Evolutionary conservation across 495 filamentous ascomycete species (phyloP), one percentile per base, ranked within the genome.

Genomic region (Penicillium angulare): DNA sequence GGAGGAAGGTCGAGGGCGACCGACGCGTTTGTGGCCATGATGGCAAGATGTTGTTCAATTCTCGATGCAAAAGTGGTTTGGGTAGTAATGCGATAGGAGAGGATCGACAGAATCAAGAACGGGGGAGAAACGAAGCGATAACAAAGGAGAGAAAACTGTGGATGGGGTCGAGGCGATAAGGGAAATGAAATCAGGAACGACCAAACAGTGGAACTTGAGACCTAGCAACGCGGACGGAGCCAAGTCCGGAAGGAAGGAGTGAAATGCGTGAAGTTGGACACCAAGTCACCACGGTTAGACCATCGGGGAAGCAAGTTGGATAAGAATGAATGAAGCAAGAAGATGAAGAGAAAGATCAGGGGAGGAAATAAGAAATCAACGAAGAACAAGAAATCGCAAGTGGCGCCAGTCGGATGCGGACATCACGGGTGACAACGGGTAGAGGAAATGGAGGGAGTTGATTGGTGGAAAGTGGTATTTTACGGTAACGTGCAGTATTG

Each of bases 1-100:
- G 89, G 89, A 49, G 91, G 91, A 32, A 96, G 79, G 51, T 76
- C 71, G 52, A 60, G 68, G 50, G 65, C 58, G 58, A 67, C 52
- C 18, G 75, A 71, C 21, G 69, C 52, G 55, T 78, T 78, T 40
- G 58, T 54, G 22, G 69, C 66, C 72, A 75, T 75, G 50, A 24
- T 59, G 56, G 36, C 42, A 7, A 43, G 22, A n/a, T 32, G 21
- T 3, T 21, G 38, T 16, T 41, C 38, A 41, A 24, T 24, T n/a
- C n/a, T n/a, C n/a, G n/a, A n/a, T n/a, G n/a, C n/a, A n/a, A n/a
- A n/a, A n/a, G n/a, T n/a, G n/a, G n/a, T n/a, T n/a, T n/a, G n/a
- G n/a, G n/a, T n/a, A n/a, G n/a, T n/a, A n/a, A n/a, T n/a, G n/a
- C n/a, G n/a, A n/a, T n/a, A n/a, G n/a, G n/a, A n/a, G n/a, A n/a